phyloP scores from a whole-genome alignment of 228 moss, liverwort and hornwort genomes.

The Sphagnum magellanicum region DNA sequence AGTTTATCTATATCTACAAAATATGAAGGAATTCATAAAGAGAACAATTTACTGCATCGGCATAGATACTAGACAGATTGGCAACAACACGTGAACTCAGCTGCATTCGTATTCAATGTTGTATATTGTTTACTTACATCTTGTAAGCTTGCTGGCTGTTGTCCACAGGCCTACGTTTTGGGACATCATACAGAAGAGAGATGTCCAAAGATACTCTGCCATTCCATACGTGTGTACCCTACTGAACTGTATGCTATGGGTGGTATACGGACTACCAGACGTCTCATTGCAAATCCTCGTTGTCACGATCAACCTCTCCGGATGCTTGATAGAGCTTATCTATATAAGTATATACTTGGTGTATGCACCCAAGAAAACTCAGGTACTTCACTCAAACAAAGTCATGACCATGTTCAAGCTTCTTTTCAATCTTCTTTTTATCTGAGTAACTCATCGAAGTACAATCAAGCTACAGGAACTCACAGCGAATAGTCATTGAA shows the following conservation, averaged over 20 bases:
- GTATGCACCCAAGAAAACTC: constrained; percentile 31
- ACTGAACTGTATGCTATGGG: constrained; percentile 75
- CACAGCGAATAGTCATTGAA: too few relatives aligned
- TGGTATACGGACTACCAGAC: constrained; percentile 65
- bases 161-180: constrained; percentile 62
- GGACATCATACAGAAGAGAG: constrained; percentile 38
- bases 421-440: too few relatives aligned
- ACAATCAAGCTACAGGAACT: too few relatives aligned
- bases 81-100: too few relatives aligned
- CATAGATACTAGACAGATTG: too few relatives aligned
- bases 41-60: too few relatives aligned
- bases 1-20: too few relatives aligned
- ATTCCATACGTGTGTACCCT: constrained; percentile 59
- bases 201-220: constrained; percentile 59
- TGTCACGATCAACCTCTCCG: constrained; percentile 67
- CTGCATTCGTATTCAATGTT: too few relatives aligned
- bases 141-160: not conserved
- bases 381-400: constrained; percentile 15
- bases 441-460: too few relatives aligned
- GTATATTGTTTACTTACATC: too few relatives aligned
- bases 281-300: constrained; percentile 54
- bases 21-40: too few relatives aligned
- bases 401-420: too few relatives aligned
- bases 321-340: constrained; percentile 40
- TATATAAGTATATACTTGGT: constrained; percentile 47